Percentiles rank a stretch among this genome's conserved stretches.
These are phyloP conservation scores for Mycena maculata DNA, from an alignment of 768 basidiomycete species.

Conservation along the genomic window DNA sequence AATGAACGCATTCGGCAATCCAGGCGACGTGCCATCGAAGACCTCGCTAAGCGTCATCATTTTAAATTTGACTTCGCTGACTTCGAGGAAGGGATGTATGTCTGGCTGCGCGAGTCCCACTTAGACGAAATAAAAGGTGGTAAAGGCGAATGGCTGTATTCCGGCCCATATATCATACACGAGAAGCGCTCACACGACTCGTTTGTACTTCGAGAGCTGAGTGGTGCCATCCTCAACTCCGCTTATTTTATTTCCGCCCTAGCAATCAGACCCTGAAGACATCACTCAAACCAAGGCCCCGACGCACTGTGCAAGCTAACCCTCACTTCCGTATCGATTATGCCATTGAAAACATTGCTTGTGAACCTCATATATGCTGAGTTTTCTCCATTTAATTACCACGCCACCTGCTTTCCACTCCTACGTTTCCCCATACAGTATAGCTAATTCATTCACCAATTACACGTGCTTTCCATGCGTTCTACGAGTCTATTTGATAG, in stretches of 20 bases:
- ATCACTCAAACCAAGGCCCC: neutral
- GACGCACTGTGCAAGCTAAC: neutral
- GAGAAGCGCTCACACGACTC: constrained; percentile 21
- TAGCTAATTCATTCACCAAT: no score
- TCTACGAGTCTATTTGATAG: no score
- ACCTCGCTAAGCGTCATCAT: constrained; percentile 34
- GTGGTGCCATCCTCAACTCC: constrained; percentile 35
- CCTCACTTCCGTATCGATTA: neutral
- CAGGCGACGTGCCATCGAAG: constrained; percentile 35
- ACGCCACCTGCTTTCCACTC: no score
- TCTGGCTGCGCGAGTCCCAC: constrained; percentile 45
- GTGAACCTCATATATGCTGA: no score
- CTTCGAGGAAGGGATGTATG: constrained; percentile 44
- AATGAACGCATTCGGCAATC: constrained; percentile 10
- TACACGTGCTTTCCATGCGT: no score
- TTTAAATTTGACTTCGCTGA: constrained; percentile 30
- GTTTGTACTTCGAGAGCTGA: constrained; percentile 36
- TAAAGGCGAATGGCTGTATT: constrained; percentile 42
- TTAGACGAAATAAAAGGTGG: constrained; percentile 44
- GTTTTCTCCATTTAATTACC: no score
- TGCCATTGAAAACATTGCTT: neutral
- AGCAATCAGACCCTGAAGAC: constrained; percentile 16
- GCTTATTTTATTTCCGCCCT: constrained; percentile 33
- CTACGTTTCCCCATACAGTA: no score
- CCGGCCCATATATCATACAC: constrained; percentile 46